Conservation (phyloP, 164 flowering plant genomes). For the Liquidambar formosana region DNA sequence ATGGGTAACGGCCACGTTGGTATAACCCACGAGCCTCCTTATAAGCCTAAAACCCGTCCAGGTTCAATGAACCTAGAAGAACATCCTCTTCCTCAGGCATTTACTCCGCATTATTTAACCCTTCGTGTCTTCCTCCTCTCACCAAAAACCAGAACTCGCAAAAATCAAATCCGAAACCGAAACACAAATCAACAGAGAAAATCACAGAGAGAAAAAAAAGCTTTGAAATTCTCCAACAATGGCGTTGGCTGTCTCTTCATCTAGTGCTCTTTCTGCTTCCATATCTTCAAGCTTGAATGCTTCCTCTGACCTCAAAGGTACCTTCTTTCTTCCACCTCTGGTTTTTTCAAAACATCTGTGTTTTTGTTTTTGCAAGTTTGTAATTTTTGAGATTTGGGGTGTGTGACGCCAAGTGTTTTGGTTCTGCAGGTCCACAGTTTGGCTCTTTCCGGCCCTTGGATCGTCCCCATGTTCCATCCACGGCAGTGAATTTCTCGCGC, state of each 20-base stretch:
- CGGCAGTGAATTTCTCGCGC: slow-evolving; percentile 26
- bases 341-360: not conserved
- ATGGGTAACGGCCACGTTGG: slow-evolving; percentile 22
- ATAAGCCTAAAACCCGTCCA: slow-evolving; percentile 42
- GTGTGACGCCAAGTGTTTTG: too few relatives aligned
- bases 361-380: not conserved
- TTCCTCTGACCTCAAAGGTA: slow-evolving; percentile 42
- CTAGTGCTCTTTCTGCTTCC: slow-evolving; percentile 38
- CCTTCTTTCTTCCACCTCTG: not conserved
- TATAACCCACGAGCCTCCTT: not conserved
- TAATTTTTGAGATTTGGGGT: too few relatives aligned
- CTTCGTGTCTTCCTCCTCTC: not conserved
- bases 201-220: not conserved
- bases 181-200: not conserved
- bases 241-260: slow-evolving; percentile 48
- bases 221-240: slow-evolving; percentile 8
- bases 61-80: slow-evolving; percentile 72
- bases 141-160: not conserved
- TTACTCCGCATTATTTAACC: slow-evolving; percentile 13
- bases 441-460: slow-evolving; percentile 40
- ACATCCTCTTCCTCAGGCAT: not conserved
- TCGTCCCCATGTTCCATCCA: slow-evolving; percentile 15
- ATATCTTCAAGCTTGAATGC: slow-evolving; percentile 26
- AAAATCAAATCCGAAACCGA: not conserved
- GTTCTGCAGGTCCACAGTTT: slow-evolving; percentile 36